These are phyloP conservation scores for Trichoderma parareesei DNA, from an alignment of 495 filamentous ascomycete genomes.

Conservation along the genomic window DNA sequence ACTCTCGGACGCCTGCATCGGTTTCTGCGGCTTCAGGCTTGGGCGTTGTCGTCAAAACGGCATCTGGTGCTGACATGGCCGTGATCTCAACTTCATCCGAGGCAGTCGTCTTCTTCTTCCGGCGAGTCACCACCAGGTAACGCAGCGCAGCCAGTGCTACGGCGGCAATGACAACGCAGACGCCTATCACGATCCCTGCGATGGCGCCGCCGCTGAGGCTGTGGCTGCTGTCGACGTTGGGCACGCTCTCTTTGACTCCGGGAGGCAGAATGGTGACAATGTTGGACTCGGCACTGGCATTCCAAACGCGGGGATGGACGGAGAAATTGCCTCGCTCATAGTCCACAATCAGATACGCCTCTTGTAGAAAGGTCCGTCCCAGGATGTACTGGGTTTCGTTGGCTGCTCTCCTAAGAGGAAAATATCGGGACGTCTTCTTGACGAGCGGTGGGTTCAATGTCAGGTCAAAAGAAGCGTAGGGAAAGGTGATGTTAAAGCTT, in stretches of 20 bases:
- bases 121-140: neutral
- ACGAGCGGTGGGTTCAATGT: constrained; percentile 28
- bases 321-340: constrained; percentile 57
- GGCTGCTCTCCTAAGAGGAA: constrained; percentile 45
- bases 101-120: neutral
- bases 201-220: constrained; percentile 39
- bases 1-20: neutral
- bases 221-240: constrained; percentile 15
- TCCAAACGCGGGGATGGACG: constrained; percentile 33
- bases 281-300: neutral
- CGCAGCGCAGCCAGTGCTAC: neutral
- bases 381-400: constrained; percentile 49
- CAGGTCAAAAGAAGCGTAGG: constrained; percentile 33
- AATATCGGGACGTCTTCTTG: constrained; percentile 37
- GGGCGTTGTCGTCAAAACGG: neutral
- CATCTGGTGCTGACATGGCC: too few relatives aligned
- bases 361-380: constrained; percentile 61
- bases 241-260: constrained; percentile 12
- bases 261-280: neutral
- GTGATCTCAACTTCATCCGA: too few relatives aligned
- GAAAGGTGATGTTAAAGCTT: constrained; percentile 47
- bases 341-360: constrained; percentile 57
- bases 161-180: neutral
- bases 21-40: neutral
- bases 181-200: constrained; percentile 32